Evolutionary conservation across 2,329 filamentous ascomycete genomes (phyloP), one percentile per base, ranked within the genome.

Genomic region (Fusarium brachygibbosum): DNA sequence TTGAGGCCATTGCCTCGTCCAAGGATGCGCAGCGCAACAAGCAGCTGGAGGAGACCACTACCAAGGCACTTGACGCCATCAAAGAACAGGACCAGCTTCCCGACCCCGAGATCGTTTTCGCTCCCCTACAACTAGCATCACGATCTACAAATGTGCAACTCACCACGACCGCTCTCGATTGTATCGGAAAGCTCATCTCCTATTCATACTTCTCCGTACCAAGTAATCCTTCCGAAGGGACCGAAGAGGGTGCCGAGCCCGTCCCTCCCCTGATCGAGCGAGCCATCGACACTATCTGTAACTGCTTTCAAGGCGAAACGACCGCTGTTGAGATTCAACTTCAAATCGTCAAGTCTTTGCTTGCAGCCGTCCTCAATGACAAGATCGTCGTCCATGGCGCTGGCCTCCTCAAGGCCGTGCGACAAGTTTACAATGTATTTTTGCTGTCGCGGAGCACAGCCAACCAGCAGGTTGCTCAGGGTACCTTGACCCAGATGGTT

Each of bases 381-480:
- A 99, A 98, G 83, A 97, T 98, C 70, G 94, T 99, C 42, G 97
- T 99, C 3, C 96, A 99, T 79, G 96, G 96, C 62, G 95, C 96
- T 37, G 97, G 96, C 68, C 86, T 99, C 66, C 86, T 99, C 70
- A 99, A 99, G 83, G 95, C 96, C 56, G 94, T 99, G 70, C 92
- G 96, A 73, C 93, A 98, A 80, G 97, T 98, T 61, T 99, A 99
- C 85, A 99, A 99, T 83, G 97, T 99, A 73, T 99, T 99, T 80
- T 86, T 99, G 63, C 88, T 98, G 51, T 98, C 95, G 71, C 94
- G 96, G 77, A 97, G 91, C 69, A 97, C 91, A 68, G 89, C 93
- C 58, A 99, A 98, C 78, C 96, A 99, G 83, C 94, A 97, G 79
- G 93, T 98, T 50, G 97, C 97, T 2, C 97, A 99, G 79, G 96